Evolutionary conservation across 2,329 filamentous ascomycete species (phyloP).

Genomic region (Fonsecaea monophora): DNA sequence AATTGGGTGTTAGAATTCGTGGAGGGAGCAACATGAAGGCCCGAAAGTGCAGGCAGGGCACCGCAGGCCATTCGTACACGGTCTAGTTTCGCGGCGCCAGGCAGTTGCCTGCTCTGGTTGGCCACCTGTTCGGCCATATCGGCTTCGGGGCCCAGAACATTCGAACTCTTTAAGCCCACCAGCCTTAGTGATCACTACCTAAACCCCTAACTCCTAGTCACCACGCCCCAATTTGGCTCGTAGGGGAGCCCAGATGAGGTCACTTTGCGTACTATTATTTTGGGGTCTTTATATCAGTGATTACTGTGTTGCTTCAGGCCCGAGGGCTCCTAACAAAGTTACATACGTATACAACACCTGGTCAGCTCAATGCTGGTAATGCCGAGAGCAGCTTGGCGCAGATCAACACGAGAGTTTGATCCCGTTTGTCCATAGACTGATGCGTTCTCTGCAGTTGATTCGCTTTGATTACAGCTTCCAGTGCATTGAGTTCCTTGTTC

Average conservation of each 20-base stretch:
- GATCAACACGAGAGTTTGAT: neutral
- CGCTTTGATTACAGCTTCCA: neutral
- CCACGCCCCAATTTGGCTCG: neutral
- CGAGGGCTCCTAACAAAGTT: neutral
- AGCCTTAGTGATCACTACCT: constrained; percentile 8
- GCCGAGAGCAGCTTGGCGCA: neutral
- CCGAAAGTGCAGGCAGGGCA: constrained; percentile 3
- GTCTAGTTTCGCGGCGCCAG: constrained; percentile 3
- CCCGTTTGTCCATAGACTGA: neutral
- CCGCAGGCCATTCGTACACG: neutral
- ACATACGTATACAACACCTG: neutral
- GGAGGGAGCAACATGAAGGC: constrained; percentile 4
- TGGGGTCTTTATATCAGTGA: neutral
- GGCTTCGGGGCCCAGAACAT: constrained; percentile 21
- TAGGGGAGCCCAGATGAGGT: constrained; percentile 13
- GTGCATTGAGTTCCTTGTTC: neutral
- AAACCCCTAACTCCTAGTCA: constrained; percentile 16
- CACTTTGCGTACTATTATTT: neutral
- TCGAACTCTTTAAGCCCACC: neutral
- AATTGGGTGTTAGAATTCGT: constrained; percentile 10
- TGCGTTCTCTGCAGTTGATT: neutral
- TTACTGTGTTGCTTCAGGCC: neutral
- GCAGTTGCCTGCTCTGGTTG: constrained; percentile 13
- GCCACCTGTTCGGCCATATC: constrained; percentile 17
- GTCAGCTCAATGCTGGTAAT: no score